Evolutionary conservation across 169 alveolate species (phyloP).

Genomic region (Plasmodium gallinaceum): DNA sequence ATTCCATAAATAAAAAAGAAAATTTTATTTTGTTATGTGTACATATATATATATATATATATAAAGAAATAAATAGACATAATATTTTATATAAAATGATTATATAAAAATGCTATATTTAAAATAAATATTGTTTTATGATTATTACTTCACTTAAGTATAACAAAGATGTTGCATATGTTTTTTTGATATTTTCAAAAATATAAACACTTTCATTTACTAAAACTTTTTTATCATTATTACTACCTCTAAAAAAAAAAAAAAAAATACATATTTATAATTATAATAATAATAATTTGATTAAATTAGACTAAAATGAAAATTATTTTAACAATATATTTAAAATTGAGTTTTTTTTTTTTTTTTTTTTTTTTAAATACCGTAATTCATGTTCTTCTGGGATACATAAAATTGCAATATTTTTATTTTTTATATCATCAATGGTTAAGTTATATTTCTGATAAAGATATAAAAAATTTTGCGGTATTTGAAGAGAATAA

Average conservation of each 20-base stretch:
- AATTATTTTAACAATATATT: too few relatives aligned
- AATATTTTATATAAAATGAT: background rate
- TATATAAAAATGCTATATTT: too few relatives aligned
- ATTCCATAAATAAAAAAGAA: background rate
- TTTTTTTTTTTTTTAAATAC: background rate
- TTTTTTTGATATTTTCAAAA: slow-evolving; percentile 72
- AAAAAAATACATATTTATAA: slow-evolving; percentile 4
- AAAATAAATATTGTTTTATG: background rate
- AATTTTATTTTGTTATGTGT: too few relatives aligned
- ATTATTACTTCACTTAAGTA: slow-evolving; percentile 73
- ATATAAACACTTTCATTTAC: slow-evolving; percentile 67
- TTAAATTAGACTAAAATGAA: background rate
- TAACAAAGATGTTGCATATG: slow-evolving; percentile 70
- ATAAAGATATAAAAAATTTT: slow-evolving; percentile 44
- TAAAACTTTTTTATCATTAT: slow-evolving; percentile 25
- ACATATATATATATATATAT: too few relatives aligned
- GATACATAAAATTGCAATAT: slow-evolving; percentile 49
- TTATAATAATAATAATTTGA: background rate
- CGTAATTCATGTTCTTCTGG: slow-evolving; percentile 69
- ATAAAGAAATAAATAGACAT: too few relatives aligned
- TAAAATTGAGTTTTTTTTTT: too few relatives aligned
- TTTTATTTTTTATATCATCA: slow-evolving; percentile 59
- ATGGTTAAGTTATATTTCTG: slow-evolving; percentile 53
- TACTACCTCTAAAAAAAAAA: slow-evolving; percentile 25
- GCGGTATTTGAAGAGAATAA: slow-evolving; percentile 30